These are phyloP conservation scores for Citrus trifoliata DNA, from an alignment of 345 rosid genomes.

Conservation along the genomic window DNA sequence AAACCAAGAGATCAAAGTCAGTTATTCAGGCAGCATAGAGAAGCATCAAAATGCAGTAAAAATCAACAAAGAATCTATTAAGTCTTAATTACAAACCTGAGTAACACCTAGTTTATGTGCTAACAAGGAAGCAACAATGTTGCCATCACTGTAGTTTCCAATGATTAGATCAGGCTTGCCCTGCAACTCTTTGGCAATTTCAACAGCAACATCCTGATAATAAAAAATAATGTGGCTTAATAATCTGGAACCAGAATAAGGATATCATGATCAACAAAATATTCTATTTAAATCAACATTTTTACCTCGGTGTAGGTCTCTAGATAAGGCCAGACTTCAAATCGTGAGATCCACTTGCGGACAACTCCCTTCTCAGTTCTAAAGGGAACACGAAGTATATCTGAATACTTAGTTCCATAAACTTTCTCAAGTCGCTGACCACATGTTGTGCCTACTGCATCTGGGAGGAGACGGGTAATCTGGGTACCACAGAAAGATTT, in stretches of 20 bases:
- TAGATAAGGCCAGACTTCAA: constrained; percentile 97
- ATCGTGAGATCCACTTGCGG: constrained; percentile 88
- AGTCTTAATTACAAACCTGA: constrained; percentile 47
- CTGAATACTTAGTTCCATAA: constrained; percentile 64
- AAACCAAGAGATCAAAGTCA: neutral
- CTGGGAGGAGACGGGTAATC: constrained; percentile 89
- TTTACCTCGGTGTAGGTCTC: constrained; percentile 85
- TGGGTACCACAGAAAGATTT: constrained; percentile 23
- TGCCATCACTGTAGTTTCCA: constrained; percentile 95
- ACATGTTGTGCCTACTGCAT: constrained; percentile 90
- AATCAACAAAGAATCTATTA: neutral
- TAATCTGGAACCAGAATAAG: neutral
- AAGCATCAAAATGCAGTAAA: neutral
- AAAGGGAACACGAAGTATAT: constrained; percentile 88
- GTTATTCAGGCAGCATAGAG: neutral
- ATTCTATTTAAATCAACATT: neutral
- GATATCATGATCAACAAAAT: neutral
- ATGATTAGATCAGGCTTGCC: constrained; percentile 92
- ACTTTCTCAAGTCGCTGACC: constrained; percentile 92
- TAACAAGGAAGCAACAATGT: constrained; percentile 85
- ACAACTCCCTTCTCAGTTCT: constrained; percentile 75
- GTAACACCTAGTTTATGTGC: constrained; percentile 92
- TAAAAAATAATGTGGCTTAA: neutral
- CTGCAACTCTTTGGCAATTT: constrained; percentile 74
- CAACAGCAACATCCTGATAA: constrained; percentile 74